Conservation (phyloP, 495 filamentous ascomycete genomes). For the Aspergillus affinis region DNA sequence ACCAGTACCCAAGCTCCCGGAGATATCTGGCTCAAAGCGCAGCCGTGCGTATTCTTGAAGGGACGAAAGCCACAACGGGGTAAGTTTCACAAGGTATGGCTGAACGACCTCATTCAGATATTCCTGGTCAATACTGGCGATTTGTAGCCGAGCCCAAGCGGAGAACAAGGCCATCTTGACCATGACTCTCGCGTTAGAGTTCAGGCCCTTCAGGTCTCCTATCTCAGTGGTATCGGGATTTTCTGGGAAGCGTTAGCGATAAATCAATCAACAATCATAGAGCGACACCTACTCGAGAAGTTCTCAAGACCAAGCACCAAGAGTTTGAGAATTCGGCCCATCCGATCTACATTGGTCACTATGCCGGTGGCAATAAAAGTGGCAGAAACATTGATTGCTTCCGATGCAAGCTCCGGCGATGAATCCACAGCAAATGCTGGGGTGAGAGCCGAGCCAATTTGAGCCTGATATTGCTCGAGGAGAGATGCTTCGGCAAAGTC, state of each 20-base stretch:
- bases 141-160: constrained; percentile 98
- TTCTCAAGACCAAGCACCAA: constrained; percentile 90
- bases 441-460: constrained; percentile 94
- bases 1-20: constrained; percentile 73
- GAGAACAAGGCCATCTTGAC: constrained; percentile 95
- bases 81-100: constrained; percentile 83
- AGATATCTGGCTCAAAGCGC: constrained; percentile 95
- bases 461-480: constrained; percentile 96
- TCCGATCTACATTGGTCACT: constrained; percentile 94
- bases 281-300: constrained; percentile 61
- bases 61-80: constrained; percentile 90
- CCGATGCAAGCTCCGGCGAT: constrained; percentile 89
- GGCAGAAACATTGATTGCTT: constrained; percentile 96
- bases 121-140: constrained; percentile 88
- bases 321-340: constrained; percentile 94
- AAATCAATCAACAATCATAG: not conserved
- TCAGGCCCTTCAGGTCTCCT: constrained; percentile 88
- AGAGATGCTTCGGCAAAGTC: constrained; percentile 95
- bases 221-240: constrained; percentile 76
- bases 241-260: constrained; percentile 43
- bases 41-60: constrained; percentile 91
- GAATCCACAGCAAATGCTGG: constrained; percentile 96
- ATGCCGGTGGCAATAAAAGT: constrained; percentile 96
- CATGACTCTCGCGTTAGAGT: constrained; percentile 97
- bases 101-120: constrained; percentile 88